A percentile compares a stretch with the other conserved stretches of the same genome.
These are phyloP conservation scores for Fraxinus platypoda DNA, from an alignment of 305 asterid species.

Conservation along the genomic window DNA sequence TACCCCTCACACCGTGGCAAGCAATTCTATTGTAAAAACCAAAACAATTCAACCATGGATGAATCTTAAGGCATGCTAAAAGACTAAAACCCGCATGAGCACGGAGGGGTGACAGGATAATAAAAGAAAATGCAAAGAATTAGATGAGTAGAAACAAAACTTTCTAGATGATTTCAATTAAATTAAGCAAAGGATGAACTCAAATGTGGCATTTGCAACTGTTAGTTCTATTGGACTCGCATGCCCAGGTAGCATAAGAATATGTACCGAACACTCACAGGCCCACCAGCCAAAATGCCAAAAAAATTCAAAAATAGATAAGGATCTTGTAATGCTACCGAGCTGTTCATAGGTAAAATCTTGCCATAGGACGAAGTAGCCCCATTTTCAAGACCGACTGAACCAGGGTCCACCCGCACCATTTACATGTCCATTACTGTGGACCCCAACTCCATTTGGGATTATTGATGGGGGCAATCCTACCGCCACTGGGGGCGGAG, in stretches of 20 bases:
- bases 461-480: conserved; percentile 60
- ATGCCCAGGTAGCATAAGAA: conserved; percentile 17
- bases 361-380: conserved; percentile 10
- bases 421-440: conserved; percentile 73
- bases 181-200: conserved; percentile 23
- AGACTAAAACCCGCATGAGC: not conserved
- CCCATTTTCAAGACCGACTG: conserved; percentile 53
- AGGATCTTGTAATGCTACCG: conserved; percentile 18
- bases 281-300: conserved; percentile 34
- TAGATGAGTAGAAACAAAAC: not conserved
- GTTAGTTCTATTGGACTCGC: conserved; percentile 21
- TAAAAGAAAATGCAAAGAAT: not conserved
- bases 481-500: conserved; percentile 70
- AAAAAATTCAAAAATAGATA: conserved; percentile 21
- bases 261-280: conserved; percentile 21
- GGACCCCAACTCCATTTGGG: conserved; percentile 64
- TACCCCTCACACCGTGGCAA: not conserved
- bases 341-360: conserved; percentile 4
- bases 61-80: not conserved
- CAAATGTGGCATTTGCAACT: conserved; percentile 38
- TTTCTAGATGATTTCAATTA: conserved; percentile 27
- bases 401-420: conserved; percentile 77
- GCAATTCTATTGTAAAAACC: not conserved
- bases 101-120: not conserved
- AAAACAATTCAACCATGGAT: not conserved